A percentile compares a stretch with the other conserved stretches of the same genome.
phyloP scores from a whole-genome alignment of 495 filamentous ascomycete genomes.

The Achaetomiella virescens region DNA sequence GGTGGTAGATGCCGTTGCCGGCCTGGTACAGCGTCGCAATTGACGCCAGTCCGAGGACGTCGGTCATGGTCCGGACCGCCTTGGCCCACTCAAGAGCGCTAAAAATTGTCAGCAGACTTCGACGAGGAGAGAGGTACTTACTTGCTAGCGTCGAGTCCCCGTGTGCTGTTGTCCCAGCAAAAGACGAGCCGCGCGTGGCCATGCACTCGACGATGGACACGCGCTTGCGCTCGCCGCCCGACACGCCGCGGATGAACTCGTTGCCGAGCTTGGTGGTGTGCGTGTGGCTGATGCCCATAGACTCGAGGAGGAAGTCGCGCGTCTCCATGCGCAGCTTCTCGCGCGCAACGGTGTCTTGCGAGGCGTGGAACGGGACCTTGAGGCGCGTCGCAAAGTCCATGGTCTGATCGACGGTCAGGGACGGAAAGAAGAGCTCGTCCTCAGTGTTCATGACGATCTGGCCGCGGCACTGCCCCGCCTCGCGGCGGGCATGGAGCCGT shows the following conservation, averaged over 20 bases:
- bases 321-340: constrained; percentile 19
- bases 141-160: constrained; percentile 41
- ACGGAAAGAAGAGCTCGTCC: constrained; percentile 58
- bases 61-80: constrained; percentile 46
- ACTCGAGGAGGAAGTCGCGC: constrained; percentile 24
- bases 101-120: constrained; percentile 12
- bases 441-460: constrained; percentile 52
- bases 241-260: constrained; percentile 66
- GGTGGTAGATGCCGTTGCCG: constrained; percentile 58
- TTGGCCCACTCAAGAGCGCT: constrained; percentile 45
- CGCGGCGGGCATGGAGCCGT: constrained; percentile 52
- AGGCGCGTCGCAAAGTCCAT: constrained; percentile 53
- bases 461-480: constrained; percentile 53
- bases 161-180: constrained; percentile 48
- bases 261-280: constrained; percentile 74
- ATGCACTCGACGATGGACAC: constrained; percentile 46
- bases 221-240: constrained; percentile 53
- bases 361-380: constrained; percentile 35
- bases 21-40: constrained; percentile 70
- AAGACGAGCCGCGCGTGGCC: constrained; percentile 29
- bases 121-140: constrained; percentile 1
- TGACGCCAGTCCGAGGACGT: constrained; percentile 49
- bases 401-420: constrained; percentile 58
- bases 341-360: neutral
- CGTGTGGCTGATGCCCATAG: constrained; percentile 65